A percentile compares a stretch with the other conserved stretches of the same genome.
Conservation (phyloP, 345 rosid genomes). For the Gossypium arboreum region DNA sequence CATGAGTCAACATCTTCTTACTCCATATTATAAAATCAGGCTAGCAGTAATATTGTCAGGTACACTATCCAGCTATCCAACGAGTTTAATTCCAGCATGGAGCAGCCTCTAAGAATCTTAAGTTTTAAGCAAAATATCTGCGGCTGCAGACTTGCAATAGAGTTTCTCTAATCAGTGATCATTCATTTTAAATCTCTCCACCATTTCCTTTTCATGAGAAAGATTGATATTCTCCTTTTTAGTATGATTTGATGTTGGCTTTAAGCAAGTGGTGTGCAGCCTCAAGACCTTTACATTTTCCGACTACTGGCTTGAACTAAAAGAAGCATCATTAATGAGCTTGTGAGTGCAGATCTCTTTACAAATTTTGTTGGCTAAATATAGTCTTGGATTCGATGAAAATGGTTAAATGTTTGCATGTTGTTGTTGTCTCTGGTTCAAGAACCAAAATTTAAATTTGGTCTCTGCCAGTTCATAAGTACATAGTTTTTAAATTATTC, state of each 20-base stretch:
- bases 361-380: not conserved
- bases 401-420: not conserved
- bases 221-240: not conserved
- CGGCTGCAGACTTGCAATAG: not conserved
- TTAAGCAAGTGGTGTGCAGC: not conserved
- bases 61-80: not conserved
- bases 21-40: not conserved
- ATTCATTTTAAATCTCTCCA: too few species aligned
- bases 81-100: not conserved
- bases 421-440: not conserved
- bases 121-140: not conserved
- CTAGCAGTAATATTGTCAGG: not conserved
- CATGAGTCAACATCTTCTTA: not conserved
- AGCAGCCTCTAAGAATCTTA: not conserved
- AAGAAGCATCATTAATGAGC: not conserved
- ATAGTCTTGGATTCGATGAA: constrained; percentile 15
- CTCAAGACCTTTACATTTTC: constrained; percentile 5
- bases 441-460: constrained; percentile 15
- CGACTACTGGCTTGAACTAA: not conserved
- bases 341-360: not conserved
- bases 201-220: not conserved
- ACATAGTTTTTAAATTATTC: constrained; percentile 8
- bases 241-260: not conserved
- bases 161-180: too few species aligned
- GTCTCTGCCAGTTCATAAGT: not conserved